Percentiles rank a stretch among this genome's conserved stretches.
These are phyloP conservation scores for Alternaria ethzedia DNA, from an alignment of 2,329 filamentous ascomycete species.

Conservation along the genomic window DNA sequence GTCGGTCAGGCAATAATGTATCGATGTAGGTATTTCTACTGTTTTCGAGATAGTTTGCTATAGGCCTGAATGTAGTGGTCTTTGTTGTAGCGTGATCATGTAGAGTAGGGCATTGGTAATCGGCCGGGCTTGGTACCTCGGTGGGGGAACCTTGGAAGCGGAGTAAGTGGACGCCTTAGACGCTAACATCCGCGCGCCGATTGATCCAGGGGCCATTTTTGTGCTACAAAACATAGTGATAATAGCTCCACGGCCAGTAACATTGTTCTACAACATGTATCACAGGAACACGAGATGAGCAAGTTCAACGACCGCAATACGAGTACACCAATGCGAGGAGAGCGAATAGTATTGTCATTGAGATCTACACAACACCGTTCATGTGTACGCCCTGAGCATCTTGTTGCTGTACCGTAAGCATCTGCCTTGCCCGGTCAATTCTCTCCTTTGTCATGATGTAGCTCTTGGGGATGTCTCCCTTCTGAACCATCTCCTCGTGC, in stretches of 20 bases:
- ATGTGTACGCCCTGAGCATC: constrained; percentile 37
- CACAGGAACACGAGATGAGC: background rate
- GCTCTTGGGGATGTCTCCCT: constrained; percentile 44
- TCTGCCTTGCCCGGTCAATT: constrained; percentile 35
- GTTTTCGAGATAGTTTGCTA: too few relatives aligned
- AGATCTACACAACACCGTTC: constrained; percentile 32
- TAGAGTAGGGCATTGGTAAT: constrained; percentile 6
- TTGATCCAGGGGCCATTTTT: background rate
- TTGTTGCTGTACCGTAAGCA: constrained; percentile 45
- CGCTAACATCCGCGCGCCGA: background rate
- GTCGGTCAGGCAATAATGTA: too few relatives aligned
- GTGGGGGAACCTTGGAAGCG: background rate
- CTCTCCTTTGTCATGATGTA: constrained; percentile 49
- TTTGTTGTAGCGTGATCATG: constrained; percentile 1
- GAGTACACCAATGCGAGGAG: background rate
- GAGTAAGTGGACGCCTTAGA: constrained; percentile 8
- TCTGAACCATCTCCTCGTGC: constrained; percentile 41
- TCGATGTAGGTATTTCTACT: too few relatives aligned
- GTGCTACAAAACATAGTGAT: background rate
- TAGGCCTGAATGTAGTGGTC: too few relatives aligned
- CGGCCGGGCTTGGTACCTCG: background rate
- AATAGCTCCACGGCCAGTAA: background rate
- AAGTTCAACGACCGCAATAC: background rate
- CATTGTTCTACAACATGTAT: background rate
- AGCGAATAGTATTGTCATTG: background rate